Percentiles rank a stretch among this genome's conserved stretches.
phyloP scores from a whole-genome alignment of 139 green algal genomes.

The Chlorella sp. region DNA sequence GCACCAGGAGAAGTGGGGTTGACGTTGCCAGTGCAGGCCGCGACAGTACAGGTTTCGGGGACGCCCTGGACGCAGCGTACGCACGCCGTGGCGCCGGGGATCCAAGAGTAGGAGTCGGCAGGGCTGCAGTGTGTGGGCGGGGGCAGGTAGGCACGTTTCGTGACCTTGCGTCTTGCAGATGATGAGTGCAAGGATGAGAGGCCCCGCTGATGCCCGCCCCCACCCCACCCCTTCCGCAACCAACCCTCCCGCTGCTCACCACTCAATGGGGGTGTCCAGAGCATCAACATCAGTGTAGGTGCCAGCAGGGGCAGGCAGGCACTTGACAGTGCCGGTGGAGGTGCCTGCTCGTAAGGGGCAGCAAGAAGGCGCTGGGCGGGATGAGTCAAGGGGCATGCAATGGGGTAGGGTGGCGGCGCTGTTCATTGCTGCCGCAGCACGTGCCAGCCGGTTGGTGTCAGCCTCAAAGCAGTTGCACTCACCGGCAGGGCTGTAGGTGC shows the following conservation, averaged over 20 bases:
- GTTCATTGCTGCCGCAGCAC: too few relatives aligned
- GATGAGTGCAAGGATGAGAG: too few relatives aligned
- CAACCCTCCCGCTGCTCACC: neutral
- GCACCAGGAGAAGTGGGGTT: neutral
- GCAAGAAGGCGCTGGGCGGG: too few relatives aligned
- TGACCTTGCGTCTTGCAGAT: too few relatives aligned
- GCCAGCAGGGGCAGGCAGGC: neutral
- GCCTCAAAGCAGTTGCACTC: too few relatives aligned
- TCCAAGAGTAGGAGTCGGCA: neutral
- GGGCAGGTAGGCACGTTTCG: too few relatives aligned
- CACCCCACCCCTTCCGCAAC: too few relatives aligned
- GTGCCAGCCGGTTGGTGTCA: too few relatives aligned
- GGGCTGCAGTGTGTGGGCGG: neutral
- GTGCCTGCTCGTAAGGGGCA: too few relatives aligned
- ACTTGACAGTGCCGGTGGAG: neutral
- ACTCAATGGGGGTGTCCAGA: neutral
- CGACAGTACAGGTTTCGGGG: neutral
- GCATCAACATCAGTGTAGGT: neutral
- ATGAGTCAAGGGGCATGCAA: too few relatives aligned
- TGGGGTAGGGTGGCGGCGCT: too few relatives aligned
- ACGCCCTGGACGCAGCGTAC: neutral
- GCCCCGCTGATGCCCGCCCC: too few relatives aligned
- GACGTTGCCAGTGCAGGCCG: neutral
- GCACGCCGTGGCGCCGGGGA: neutral
- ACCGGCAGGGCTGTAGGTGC: neutral